Evolutionary conservation across 2,329 filamentous ascomycete species (phyloP).

Genomic region (Escovopsis sp.): DNA sequence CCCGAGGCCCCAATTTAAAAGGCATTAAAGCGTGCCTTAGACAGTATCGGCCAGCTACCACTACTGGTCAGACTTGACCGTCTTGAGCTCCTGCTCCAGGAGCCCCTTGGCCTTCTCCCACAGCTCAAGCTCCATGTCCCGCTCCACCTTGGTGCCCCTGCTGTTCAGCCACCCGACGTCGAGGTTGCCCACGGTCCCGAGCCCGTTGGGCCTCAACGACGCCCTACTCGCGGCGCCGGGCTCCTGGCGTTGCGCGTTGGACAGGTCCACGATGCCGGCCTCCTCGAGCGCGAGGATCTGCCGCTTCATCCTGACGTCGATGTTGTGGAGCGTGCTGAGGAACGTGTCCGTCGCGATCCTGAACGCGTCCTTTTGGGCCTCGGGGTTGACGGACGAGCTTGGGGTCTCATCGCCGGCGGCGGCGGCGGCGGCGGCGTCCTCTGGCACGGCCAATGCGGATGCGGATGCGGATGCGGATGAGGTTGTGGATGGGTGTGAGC

Average conservation of each 20-base stretch:
- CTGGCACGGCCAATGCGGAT: background rate
- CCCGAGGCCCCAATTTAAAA: no score
- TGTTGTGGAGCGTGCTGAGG: slow-evolving; percentile 55
- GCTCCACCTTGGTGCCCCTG: slow-evolving; percentile 64
- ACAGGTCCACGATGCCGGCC: slow-evolving; percentile 52
- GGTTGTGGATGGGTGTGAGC: slow-evolving; percentile 3
- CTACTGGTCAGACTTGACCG: background rate
- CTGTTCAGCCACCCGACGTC: slow-evolving; percentile 88
- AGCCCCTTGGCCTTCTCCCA: slow-evolving; percentile 36
- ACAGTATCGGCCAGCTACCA: no score
- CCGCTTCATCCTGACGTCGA: slow-evolving; percentile 57
- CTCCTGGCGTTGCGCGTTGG: slow-evolving; percentile 17
- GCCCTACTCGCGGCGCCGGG: slow-evolving; percentile 23
- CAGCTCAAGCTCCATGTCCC: slow-evolving; percentile 71
- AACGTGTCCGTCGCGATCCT: slow-evolving; percentile 50
- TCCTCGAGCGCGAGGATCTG: slow-evolving; percentile 66
- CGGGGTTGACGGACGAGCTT: slow-evolving; percentile 22
- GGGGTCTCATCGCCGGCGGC: background rate
- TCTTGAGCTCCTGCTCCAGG: slow-evolving; percentile 18
- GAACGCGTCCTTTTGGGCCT: slow-evolving; percentile 40
- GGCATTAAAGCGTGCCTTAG: no score
- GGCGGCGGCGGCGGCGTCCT: background rate
- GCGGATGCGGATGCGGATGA: background rate
- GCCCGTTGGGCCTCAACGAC: slow-evolving; percentile 38
- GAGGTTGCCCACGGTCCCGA: slow-evolving; percentile 43